Base-by-base conservation (phyloP, 208 protist species). In the Crithidia expoeki region DNA sequence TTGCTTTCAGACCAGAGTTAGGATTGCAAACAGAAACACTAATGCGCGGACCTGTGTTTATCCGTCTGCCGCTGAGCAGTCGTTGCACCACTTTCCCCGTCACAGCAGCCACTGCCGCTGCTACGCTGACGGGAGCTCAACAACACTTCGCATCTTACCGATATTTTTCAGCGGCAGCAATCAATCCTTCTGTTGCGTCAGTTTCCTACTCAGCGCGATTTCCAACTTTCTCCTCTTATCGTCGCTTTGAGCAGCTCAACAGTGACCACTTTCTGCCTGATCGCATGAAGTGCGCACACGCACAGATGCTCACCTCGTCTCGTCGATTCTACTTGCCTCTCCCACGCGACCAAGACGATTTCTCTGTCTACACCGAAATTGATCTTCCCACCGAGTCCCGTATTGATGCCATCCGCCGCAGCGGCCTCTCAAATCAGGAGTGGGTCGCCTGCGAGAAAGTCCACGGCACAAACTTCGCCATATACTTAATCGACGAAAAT, bases 401-500 rank as follows among this genome's bases (percentile, higher is more conserved):
- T 55, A 92, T 95, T 50, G 81, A 93, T n/a, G 60, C 74, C n/a
- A 92, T 95, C 40, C 76, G 84, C 2, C 79, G 76, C 46, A 85
- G 78, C 57, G 86, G 84, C 14, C 76, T 95, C 40, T 87, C 75
- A 0, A 66, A 57, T 19, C 79, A 92, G 74, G 86, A 93, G 63
- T 96, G 91, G 89, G 85, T 96, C 32, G 88, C 87, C 27, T 89
- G 78, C 34, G 91, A 96, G 62, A 96, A 96, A 74, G 88, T 96
- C 25, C 91, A 96, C 66, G 91, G 91, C 42, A 85, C 88, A 12
- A 96, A 96, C 79, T 94, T 96, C 63, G 86, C 82, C 28, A 84
- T 96, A 27, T 93, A 91, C 79, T 66, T 94, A 4, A 68, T 96
- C 11, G 74, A 91, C 42, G 91, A 94, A 44, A 59, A 70, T 4